phyloP scores from a whole-genome alignment of 1,139 yeast genomes.

The Candida albicans region DNA sequence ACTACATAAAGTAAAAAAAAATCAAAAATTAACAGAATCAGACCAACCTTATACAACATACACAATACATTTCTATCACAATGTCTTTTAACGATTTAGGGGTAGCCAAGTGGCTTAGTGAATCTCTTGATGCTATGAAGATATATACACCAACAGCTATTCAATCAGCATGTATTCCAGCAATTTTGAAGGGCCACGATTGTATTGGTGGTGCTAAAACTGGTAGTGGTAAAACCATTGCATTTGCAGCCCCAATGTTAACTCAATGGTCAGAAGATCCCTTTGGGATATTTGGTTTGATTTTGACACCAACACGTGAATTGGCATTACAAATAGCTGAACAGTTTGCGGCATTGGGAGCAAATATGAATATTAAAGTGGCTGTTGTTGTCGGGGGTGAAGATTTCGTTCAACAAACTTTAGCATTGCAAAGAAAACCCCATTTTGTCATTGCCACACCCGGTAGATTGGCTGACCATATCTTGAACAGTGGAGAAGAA shows the following conservation, averaged over 20 bases:
- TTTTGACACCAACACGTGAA: conserved; percentile 94
- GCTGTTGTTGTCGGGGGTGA: conserved; percentile 92
- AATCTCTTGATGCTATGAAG: conserved; percentile 78
- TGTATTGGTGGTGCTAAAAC: conserved; percentile 99
- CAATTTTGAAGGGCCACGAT: conserved; percentile 77
- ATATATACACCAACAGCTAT: conserved; percentile 82
- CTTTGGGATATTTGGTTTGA: conserved; percentile 82
- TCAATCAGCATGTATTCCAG: conserved; percentile 87
- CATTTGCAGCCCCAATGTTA: conserved; percentile 95
- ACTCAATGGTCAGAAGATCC: conserved; percentile 96
- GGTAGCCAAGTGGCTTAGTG: conserved; percentile 81
- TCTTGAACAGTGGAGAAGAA: conserved; percentile 85
- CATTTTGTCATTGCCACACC: conserved; percentile 98
- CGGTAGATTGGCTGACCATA: conserved; percentile 93
- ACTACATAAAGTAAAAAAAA: no score
- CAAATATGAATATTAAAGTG: conserved; percentile 80
- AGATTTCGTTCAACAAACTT: conserved; percentile 83
- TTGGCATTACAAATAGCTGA: conserved; percentile 96
- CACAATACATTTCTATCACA: background rate
- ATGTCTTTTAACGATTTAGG: conserved; percentile 67
- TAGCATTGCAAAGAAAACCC: conserved; percentile 78
- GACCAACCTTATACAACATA: background rate
- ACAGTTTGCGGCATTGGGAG: conserved; percentile 91
- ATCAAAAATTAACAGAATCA: background rate
- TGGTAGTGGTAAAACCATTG: conserved; percentile 97